A percentile compares a stretch with the other conserved stretches of the same genome.
Evolutionary conservation across 2,329 filamentous ascomycete species (phyloP).

Genomic region (Neoarthrinium moseri): DNA sequence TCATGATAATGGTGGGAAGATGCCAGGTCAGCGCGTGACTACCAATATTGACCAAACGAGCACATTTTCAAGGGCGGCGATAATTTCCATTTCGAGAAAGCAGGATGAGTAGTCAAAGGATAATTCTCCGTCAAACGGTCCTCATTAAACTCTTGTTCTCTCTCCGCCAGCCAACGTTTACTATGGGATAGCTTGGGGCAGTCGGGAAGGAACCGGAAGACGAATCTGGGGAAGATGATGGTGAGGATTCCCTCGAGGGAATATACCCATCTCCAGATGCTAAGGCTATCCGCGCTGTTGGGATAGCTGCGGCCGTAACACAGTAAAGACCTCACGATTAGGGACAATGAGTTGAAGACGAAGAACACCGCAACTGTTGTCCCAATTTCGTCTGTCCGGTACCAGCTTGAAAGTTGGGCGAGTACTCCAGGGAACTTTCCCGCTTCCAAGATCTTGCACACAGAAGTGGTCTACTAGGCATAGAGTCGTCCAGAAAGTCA

Average conservation of each 20-base stretch:
- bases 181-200: constrained; percentile 39
- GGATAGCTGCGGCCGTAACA: constrained; percentile 28
- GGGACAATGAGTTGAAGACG: constrained; percentile 32
- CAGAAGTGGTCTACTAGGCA: too few species aligned
- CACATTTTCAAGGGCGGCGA: constrained; percentile 26
- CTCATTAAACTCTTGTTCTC: constrained; percentile 40
- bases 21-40: constrained; percentile 41
- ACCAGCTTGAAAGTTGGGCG: constrained; percentile 43
- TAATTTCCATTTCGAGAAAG: constrained; percentile 34
- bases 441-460: constrained; percentile 35
- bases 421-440: constrained; percentile 40
- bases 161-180: constrained; percentile 32
- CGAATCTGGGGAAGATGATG: constrained; percentile 34
- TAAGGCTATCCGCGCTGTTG: constrained; percentile 21
- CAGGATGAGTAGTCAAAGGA: constrained; percentile 32
- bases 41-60: constrained; percentile 34
- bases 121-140: constrained; percentile 35
- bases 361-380: constrained; percentile 43
- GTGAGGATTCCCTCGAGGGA: constrained; percentile 42
- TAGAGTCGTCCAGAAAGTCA: too few species aligned
- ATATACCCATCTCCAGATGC: constrained; percentile 34
- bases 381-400: constrained; percentile 42
- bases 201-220: constrained; percentile 40
- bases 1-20: constrained; percentile 39
- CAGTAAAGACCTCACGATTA: constrained; percentile 31